Evolutionary conservation across 2,329 filamentous ascomycete genomes (phyloP).

Genomic region (Trichoderma polysporum): DNA sequence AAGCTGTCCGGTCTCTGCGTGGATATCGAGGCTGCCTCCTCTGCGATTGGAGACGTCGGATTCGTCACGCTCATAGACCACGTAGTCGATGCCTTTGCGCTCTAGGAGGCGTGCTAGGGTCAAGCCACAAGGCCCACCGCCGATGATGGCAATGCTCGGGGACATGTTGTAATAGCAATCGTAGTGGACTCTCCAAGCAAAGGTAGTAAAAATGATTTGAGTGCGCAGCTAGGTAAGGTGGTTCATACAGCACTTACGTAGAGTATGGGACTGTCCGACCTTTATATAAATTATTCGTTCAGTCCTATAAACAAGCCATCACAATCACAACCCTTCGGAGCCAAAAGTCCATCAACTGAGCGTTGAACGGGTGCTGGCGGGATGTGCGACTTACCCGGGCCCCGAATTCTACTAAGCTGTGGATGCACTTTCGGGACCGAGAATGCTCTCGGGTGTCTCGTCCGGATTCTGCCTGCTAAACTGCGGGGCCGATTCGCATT

Average conservation of each 20-base stretch:
- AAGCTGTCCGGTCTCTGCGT: slow-evolving; percentile 49
- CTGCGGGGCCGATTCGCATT: not conserved
- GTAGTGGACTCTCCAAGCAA: too few relatives aligned
- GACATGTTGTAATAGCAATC: not conserved
- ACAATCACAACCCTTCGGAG: not conserved
- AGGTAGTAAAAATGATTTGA: too few relatives aligned
- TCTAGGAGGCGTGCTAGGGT: slow-evolving; percentile 52
- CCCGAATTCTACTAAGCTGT: not conserved
- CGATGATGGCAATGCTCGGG: slow-evolving; percentile 46
- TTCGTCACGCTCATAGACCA: slow-evolving; percentile 51
- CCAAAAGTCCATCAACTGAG: not conserved
- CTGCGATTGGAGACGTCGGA: slow-evolving; percentile 44
- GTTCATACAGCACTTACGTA: too few relatives aligned
- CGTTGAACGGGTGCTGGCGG: not conserved
- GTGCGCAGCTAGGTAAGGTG: not conserved
- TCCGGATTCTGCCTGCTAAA: not conserved
- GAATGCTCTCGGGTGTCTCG: not conserved
- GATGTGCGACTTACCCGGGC: not conserved
- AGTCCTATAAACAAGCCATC: not conserved
- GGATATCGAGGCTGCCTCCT: slow-evolving; percentile 56
- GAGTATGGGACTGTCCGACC: not conserved
- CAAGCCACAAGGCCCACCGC: slow-evolving; percentile 43
- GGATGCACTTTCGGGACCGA: slow-evolving; percentile 5
- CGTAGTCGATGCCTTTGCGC: slow-evolving; percentile 45
- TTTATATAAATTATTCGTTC: not conserved